Base-by-base conservation (phyloP, 2,329 filamentous ascomycete genomes). In the Macroventuria anomochaeta region DNA sequence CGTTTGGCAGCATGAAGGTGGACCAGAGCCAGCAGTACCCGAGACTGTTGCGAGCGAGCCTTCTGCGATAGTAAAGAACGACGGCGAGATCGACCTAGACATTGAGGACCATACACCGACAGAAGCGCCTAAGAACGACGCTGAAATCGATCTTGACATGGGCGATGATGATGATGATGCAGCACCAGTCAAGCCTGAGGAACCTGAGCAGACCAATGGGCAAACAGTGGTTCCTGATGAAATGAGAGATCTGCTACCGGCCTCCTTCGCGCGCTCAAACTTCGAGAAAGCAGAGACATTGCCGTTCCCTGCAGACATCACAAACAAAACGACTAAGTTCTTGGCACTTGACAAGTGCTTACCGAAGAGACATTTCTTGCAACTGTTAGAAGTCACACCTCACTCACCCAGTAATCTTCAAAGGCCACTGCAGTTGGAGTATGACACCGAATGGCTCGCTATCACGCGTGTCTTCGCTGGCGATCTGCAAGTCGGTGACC, bases 371-470 rank as follows among this genome's bases (percentile, higher is more conserved):
- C 84, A 92, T 55, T 97, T 93, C 69, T 80, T 99, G 2, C 91
- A 97, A 64, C 80, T 97, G 2, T 79, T 89, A 28, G 83, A 89
- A 26, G 59, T 71, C n/a, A 59, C 64, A 10, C 60, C 67, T 17
- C 59, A 67, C n/a, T 38, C 43, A 25, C 55, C 63, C 4, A 41
- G 47, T 6, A 57, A 71, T 20, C 34, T 77, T 42, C 44, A 66
- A 13, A 75, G 79, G 2, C 85, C 86, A 1, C 83, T 85, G 62
- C 79, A 77, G 10, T 80, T 97, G 0, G 79, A 86, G 40, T 97
- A 99, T 71, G 95, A 99, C 73, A 85, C 88, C 10, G 95, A 99
- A 77, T 99, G 93, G 93, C 86, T 99, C 7, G 89, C 95, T 34
- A 97, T 99, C 59, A 93, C 88, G 11, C 89, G 93, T 34, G 88